Evolutionary conservation across 768 basidiomycete species (phyloP), one percentile per base, ranked within the genome.

Genomic region (Suillus clintonianus): DNA sequence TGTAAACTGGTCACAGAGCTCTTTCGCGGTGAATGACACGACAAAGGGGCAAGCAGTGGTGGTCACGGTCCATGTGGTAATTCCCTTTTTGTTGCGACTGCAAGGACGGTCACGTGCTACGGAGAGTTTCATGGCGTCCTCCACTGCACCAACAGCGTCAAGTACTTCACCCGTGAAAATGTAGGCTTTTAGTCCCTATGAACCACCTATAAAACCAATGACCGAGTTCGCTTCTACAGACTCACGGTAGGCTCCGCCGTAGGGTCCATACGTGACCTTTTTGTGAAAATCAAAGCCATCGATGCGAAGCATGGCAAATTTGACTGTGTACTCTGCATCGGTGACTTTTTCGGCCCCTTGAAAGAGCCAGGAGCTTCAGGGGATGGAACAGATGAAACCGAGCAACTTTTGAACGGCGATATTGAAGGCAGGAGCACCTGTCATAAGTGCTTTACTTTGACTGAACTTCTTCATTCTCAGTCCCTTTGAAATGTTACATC

Each of bases 231-330:
- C 22, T 27, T 30, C 5, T 54, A 6, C 57, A 89, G 88, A 67
- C 80, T 97, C 61, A 88, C 92, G 6, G 88, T 96, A 50, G 95
- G 95, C 17, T 87, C 95, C 58, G 87, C 91, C 7, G 78, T 81
- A 39, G 95, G 95, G 32, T 85, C 86, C 1, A 86, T 97, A 71
- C 77, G 81, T 37, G 83, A 86, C n/a, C 81, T 96, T 34, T 89
- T 94, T 70, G 74, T 85, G 62, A 97, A 95, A 81, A 84, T 98
- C 69, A 88, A 86, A 64, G 78, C 86, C 34, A 93, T 97, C 68
- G 88, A 99, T 78, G 82, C 87, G 60, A 97, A 97, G 78, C 92
- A 97, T 76, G 95, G 95, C 65, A 92, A 92, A 73, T 98, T 99
- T 72, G 91, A 94, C 71, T 83, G 93, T 61, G 84, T 89, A 8